Conservation (phyloP, 768 basidiomycete genomes). For the Rubroboletus satanas region DNA sequence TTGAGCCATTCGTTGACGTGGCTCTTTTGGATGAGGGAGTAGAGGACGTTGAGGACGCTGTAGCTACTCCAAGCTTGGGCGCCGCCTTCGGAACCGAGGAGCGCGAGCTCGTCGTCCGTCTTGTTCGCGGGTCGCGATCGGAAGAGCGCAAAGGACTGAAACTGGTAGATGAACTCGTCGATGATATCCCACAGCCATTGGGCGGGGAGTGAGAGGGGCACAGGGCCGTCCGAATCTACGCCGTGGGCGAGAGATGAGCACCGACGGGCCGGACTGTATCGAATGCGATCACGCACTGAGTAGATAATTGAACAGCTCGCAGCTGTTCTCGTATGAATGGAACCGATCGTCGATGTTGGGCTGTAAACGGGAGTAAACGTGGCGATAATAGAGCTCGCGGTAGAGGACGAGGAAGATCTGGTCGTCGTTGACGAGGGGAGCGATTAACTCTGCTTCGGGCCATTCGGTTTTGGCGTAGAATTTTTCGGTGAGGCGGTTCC, state of each 20-base stretch:
- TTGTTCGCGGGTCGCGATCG: constrained; percentile 80
- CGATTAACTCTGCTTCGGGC: constrained; percentile 96
- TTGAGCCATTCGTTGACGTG: constrained; percentile 89
- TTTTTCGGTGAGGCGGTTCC: constrained; percentile 96
- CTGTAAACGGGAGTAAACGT: constrained; percentile 92
- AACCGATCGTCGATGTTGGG: constrained; percentile 97
- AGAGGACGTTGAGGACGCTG: constrained; percentile 95
- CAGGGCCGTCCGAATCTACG: constrained; percentile 86
- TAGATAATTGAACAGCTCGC: constrained; percentile 96
- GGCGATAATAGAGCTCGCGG: constrained; percentile 91
- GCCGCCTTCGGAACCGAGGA: constrained; percentile 75
- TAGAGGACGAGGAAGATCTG: constrained; percentile 96
- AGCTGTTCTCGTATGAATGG: constrained; percentile 97
- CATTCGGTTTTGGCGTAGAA: constrained; percentile 93
- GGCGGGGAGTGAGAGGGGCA: constrained; percentile 88
- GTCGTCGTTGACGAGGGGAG: constrained; percentile 92
- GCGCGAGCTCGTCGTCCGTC: constrained; percentile 81
- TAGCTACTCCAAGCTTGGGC: constrained; percentile 95
- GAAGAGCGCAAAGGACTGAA: constrained; percentile 94
- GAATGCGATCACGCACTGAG: constrained; percentile 54
- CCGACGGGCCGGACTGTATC: not conserved
- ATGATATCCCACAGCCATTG: constrained; percentile 99
- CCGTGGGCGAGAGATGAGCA: not conserved
- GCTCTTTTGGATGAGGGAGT: constrained; percentile 97
- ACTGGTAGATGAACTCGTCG: constrained; percentile 98